A percentile compares a stretch with the other conserved stretches of the same genome.
These are phyloP conservation scores for Metschnikowia santaceciliae DNA, from an alignment of 805 yeast species.

Conservation along the genomic window DNA sequence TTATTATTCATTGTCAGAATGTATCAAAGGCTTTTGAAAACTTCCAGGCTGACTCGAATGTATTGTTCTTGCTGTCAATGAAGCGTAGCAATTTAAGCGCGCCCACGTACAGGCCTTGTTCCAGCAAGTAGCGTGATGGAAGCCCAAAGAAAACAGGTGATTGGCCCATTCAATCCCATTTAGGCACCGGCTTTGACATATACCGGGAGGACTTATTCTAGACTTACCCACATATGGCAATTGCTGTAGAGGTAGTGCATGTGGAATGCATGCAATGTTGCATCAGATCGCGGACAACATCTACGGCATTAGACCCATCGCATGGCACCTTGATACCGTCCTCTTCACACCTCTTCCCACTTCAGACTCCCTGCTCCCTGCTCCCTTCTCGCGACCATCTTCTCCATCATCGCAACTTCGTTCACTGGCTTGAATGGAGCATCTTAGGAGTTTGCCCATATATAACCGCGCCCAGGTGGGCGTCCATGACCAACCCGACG, in stretches of 20 bases:
- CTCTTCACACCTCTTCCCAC: background rate
- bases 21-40: background rate
- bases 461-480: conserved; percentile 48
- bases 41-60: background rate
- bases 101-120: background rate
- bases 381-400: background rate
- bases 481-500: conserved; percentile 68
- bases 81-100: conserved; percentile 1
- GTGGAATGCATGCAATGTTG: background rate
- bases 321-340: background rate
- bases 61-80: background rate
- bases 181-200: too few species aligned
- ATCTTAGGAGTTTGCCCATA: background rate
- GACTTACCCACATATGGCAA: background rate
- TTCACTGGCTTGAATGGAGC: conserved; percentile 1
- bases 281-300: background rate
- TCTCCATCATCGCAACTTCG: background rate
- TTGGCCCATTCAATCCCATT: too few species aligned
- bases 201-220: too few species aligned
- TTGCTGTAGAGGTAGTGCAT: background rate
- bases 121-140: too few species aligned
- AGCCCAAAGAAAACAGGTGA: too few species aligned
- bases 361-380: background rate
- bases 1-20: too few species aligned
- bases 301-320: background rate